Conservation (phyloP, 176 grass and related monocot genomes). For the Ensete ventricosum region DNA sequence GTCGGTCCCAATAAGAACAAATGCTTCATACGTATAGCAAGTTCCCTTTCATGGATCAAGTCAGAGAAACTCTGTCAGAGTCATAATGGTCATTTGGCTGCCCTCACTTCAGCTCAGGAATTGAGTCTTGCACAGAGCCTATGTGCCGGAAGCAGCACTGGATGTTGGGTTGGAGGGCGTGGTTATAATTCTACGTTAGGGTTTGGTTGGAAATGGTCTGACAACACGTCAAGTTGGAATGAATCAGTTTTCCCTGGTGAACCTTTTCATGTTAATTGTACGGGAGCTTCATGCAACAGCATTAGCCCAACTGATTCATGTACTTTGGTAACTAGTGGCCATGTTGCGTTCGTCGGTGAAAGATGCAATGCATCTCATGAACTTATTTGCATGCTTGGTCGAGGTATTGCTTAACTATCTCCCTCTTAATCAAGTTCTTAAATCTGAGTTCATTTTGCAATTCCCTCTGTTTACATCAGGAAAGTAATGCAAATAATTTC, state of each 20-base stretch:
- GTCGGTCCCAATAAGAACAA: conserved; percentile 33
- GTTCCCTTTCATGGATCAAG: conserved; percentile 52
- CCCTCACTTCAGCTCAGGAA: conserved; percentile 56
- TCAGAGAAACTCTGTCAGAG: conserved; percentile 45
- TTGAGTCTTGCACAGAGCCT: conserved; percentile 46
- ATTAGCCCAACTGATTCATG: conserved; percentile 37
- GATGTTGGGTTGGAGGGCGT: conserved; percentile 76
- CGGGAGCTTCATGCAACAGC: conserved; percentile 23
- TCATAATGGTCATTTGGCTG: conserved; percentile 48
- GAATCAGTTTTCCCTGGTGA: conserved; percentile 16
- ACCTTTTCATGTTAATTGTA: conserved; percentile 10
- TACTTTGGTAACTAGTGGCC: conserved; percentile 41
- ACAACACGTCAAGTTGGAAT: conserved; percentile 43
- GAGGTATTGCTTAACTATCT: conserved; percentile 31
- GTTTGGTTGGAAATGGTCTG: conserved; percentile 56
- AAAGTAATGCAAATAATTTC: not conserved
- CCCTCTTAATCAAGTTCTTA: not conserved
- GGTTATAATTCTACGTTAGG: conserved; percentile 22
- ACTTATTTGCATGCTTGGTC: conserved; percentile 68
- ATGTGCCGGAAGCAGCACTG: conserved; percentile 33
- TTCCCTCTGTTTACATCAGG: not conserved
- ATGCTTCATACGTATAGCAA: conserved; percentile 53
- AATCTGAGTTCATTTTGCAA: not conserved
- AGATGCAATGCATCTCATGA: conserved; percentile 60
- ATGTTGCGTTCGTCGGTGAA: conserved; percentile 25